These are phyloP conservation scores for Monsonia emarginata DNA, from an alignment of 441 rosid species.

Conservation along the genomic window DNA sequence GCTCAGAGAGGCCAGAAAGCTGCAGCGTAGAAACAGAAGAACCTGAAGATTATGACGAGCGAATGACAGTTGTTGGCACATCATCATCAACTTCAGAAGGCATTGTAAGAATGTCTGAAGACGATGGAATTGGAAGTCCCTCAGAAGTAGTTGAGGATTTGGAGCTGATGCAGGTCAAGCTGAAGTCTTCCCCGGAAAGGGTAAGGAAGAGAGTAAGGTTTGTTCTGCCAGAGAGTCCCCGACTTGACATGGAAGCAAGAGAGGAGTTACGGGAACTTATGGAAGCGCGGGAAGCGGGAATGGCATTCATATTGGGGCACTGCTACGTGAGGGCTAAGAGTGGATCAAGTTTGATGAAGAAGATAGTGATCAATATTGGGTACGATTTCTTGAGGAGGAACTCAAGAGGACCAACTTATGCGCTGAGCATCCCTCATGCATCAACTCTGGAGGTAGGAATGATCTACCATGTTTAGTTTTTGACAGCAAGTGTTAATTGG, in stretches of 20 bases:
- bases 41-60: constrained; percentile 40
- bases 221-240: constrained; percentile 40
- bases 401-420: constrained; percentile 84
- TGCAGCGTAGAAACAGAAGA: no score
- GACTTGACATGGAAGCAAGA: constrained; percentile 28
- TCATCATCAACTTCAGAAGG: constrained; percentile 36
- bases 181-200: constrained; percentile 16
- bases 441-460: constrained; percentile 90
- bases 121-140: no score
- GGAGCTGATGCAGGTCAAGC: no score
- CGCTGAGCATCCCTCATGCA: constrained; percentile 81
- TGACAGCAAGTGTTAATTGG: no score
- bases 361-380: constrained; percentile 61
- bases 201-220: constrained; percentile 58
- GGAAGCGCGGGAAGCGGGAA: constrained; percentile 63
- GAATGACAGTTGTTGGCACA: constrained; percentile 80
- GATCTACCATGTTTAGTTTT: constrained; percentile 63
- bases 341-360: constrained; percentile 75
- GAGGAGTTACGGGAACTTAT: constrained; percentile 61
- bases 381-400: constrained; percentile 81
- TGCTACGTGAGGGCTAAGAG: constrained; percentile 79
- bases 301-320: constrained; percentile 84
- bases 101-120: constrained; percentile 25
- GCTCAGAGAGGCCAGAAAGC: constrained; percentile 15
- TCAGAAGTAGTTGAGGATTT: no score